Base-by-base conservation (phyloP, 345 rosid genomes). In the Eucalyptus regnans region DNA sequence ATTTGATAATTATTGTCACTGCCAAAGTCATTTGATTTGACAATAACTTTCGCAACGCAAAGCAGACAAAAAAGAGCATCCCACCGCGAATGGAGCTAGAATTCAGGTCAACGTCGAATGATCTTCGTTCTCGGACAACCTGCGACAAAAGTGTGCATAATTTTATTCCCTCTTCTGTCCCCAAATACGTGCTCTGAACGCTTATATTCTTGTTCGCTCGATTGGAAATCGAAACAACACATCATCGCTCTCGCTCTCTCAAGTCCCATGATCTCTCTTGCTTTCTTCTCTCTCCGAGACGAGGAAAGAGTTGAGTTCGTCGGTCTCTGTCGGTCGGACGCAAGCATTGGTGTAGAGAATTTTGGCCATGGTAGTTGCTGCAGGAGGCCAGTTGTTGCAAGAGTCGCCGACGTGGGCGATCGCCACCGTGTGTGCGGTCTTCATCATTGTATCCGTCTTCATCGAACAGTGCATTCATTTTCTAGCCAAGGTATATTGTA, bases 371-470 rank as follows among this genome's bases (percentile, higher is more conserved):
- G 94, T 93, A 12, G 92, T 81, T 87, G 86, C 83, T 54, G 25
- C 85, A 3, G 93, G 93, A 88, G 96, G 91, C 1, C 89, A 91
- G 80, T 50, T 93, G 7, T 50, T 94, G 88, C 88, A 90, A 85
- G 88, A 92, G 80, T 94, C 97, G 7, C 97, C 97, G 7, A 95
- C 95, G 23, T 95, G 97, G 97, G 97, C 97, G 4, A 93, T 94
- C 2, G 94, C 96, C 12, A 91, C 86, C 6, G 96, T 94, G 31
- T 92, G 92, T 71, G 93, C 95, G 15, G 90, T 90, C 14, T 91
- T 95, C 81, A 90, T 95, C 88, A 12, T 93, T 25, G 23, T 95
- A 86, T 95, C 97, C 27, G 58, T 94, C 22, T 81, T 94, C 15
- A 80, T 95, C 8, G 96, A 94, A 51, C 93, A 93, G 49, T 89